Percentiles rank a stretch among this genome's conserved stretches.
These are phyloP conservation scores for Podospora didyma DNA, from an alignment of 495 filamentous ascomycete genomes.

Conservation along the genomic window DNA sequence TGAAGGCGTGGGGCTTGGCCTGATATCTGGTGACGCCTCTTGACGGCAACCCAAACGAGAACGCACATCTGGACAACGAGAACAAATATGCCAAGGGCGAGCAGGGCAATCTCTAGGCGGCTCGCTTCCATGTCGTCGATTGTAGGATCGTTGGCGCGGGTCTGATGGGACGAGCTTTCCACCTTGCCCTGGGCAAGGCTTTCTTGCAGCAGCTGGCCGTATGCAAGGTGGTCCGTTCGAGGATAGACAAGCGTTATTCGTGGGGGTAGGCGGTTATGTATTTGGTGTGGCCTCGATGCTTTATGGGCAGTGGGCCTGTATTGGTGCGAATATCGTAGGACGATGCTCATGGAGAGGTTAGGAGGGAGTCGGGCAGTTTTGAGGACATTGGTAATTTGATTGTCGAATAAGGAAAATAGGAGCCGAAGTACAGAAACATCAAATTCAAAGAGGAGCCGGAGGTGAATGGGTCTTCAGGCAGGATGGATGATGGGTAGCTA, in stretches of 20 bases:
- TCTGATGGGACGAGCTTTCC: neutral
- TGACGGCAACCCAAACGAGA: slow-evolving; percentile 8
- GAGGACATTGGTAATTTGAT: neutral
- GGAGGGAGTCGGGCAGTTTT: neutral
- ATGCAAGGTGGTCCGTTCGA: neutral
- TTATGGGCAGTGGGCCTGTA: slow-evolving; percentile 5
- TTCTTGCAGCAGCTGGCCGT: neutral
- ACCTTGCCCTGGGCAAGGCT: neutral
- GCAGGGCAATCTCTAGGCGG: slow-evolving; percentile 16
- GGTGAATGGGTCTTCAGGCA: too few species aligned
- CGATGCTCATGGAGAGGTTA: slow-evolving; percentile 1
- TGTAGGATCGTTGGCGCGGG: neutral
- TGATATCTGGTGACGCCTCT: neutral
- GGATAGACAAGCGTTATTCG: neutral
- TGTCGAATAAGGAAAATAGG: neutral
- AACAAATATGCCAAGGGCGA: slow-evolving; percentile 12
- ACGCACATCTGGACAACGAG: slow-evolving; percentile 9
- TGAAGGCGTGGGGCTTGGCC: neutral
- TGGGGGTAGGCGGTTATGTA: too few species aligned
- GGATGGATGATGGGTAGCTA: too few species aligned
- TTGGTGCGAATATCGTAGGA: neutral
- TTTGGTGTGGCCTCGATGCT: slow-evolving; percentile 6
- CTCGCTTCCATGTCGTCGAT: slow-evolving; percentile 1
- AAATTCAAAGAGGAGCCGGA: too few species aligned
- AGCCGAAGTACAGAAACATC: too few species aligned